Evolutionary conservation across 306 rosid species (phyloP).

Genomic region (Cyclanthera cordifolia): DNA sequence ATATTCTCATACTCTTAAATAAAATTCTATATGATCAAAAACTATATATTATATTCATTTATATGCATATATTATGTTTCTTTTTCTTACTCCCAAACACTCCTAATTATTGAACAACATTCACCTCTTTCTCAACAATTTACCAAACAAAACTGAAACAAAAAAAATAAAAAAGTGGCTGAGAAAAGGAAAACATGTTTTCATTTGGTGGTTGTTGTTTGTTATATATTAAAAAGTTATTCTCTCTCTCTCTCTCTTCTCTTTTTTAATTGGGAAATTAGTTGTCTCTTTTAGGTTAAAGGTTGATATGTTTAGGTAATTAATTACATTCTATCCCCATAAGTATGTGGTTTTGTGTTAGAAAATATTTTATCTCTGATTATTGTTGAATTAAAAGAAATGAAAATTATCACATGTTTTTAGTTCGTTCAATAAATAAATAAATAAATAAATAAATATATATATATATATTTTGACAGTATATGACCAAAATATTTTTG

Average conservation of each 20-base stretch:
- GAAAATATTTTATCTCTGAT: no score
- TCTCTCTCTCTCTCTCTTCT: neutral
- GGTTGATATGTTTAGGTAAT: no score
- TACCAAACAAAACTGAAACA: neutral
- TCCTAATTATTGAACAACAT: neutral
- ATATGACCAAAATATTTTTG: no score
- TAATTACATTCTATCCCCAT: no score
- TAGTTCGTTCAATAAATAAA: no score
- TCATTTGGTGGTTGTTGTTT: neutral
- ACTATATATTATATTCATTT: neutral
- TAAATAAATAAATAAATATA: no score
- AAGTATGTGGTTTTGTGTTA: no score
- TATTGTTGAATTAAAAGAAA: no score
- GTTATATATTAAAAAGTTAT: neutral
- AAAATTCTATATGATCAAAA: no score
- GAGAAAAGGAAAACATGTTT: neutral
- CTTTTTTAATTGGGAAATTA: neutral
- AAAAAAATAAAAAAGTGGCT: neutral
- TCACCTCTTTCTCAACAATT: neutral
- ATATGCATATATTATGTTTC: neutral
- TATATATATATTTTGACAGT: no score
- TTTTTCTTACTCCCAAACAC: neutral
- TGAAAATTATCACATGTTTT: no score
- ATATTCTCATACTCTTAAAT: neutral
- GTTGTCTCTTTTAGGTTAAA: neutral